Percentiles rank a stretch among this genome's conserved stretches.
These are phyloP conservation scores for Scutellaria galericulata DNA, from an alignment of 257 asterid species.

Conservation along the genomic window DNA sequence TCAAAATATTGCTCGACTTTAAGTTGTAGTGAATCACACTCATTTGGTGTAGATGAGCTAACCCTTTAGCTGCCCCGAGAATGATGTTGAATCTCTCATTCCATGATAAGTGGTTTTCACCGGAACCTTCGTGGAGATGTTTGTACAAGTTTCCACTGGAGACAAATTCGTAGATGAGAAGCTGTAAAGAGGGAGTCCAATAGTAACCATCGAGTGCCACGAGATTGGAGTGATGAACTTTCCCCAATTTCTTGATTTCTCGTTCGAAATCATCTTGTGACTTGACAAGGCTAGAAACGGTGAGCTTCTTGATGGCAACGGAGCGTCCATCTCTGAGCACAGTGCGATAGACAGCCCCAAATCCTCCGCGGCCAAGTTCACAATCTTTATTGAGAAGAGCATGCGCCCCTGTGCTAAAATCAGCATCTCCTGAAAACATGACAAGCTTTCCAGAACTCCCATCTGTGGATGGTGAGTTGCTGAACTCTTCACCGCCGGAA, in stretches of 20 bases:
- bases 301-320: slow-evolving; percentile 87
- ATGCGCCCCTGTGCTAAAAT: slow-evolving; percentile 77
- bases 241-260: slow-evolving; percentile 72
- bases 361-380: slow-evolving; percentile 94
- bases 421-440: slow-evolving; percentile 85
- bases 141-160: slow-evolving; percentile 79
- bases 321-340: slow-evolving; percentile 72
- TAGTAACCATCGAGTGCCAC: slow-evolving; percentile 84
- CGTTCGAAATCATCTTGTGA: slow-evolving; percentile 83
- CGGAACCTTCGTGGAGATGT: slow-evolving; percentile 73
- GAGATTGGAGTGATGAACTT: slow-evolving; percentile 62
- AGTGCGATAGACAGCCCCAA: slow-evolving; percentile 83
- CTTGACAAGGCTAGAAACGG: slow-evolving; percentile 80
- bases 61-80: slow-evolving; percentile 79
- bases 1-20: slow-evolving; percentile 77
- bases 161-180: slow-evolving; percentile 77
- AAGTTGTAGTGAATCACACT: slow-evolving; percentile 80
- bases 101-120: slow-evolving; percentile 63
- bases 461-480: slow-evolving; percentile 64
- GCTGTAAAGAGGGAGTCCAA: slow-evolving; percentile 90
- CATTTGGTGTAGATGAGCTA: slow-evolving; percentile 77
- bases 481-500: slow-evolving; percentile 74
- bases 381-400: slow-evolving; percentile 86
- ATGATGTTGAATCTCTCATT: slow-evolving; percentile 70
- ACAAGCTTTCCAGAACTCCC: slow-evolving; percentile 86